phyloP scores from a whole-genome alignment of 768 basidiomycete genomes.

The Russula sp. region DNA sequence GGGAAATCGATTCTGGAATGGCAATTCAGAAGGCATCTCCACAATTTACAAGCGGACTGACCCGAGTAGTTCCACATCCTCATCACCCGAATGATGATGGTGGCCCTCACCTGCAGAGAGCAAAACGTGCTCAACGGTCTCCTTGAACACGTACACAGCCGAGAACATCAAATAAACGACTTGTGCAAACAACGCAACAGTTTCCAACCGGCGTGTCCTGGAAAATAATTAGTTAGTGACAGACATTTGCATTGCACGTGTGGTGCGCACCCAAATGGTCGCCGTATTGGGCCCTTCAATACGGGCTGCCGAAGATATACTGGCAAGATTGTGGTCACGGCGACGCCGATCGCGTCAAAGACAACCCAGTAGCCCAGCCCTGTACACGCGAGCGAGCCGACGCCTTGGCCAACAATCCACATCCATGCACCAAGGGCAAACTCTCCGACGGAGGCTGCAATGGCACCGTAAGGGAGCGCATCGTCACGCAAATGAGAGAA shows the following conservation, averaged over 20 bases:
- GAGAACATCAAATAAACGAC: conserved; percentile 93
- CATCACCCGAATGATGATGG: conserved; percentile 69
- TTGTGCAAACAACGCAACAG: conserved; percentile 80
- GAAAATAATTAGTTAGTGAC: neutral
- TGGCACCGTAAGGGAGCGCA: conserved; percentile 23
- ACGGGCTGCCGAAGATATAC: conserved; percentile 42
- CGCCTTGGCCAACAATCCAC: conserved; percentile 88
- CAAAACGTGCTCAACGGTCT: conserved; percentile 89
- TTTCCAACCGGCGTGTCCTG: conserved; percentile 66
- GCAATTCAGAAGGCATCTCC: conserved; percentile 1
- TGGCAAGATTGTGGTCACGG: conserved; percentile 46
- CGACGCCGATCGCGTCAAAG: conserved; percentile 87
- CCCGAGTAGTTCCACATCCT: conserved; percentile 43
- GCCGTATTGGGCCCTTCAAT: conserved; percentile 38
- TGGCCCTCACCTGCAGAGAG: conserved; percentile 64
- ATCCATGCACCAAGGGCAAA: conserved; percentile 68
- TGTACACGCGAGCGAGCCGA: conserved; percentile 82
- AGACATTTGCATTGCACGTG: neutral
- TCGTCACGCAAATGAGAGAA: conserved; percentile 21
- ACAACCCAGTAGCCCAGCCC: conserved; percentile 96
- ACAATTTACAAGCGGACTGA: conserved; percentile 33
- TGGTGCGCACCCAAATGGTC: conserved; percentile 58
- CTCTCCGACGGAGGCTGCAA: conserved; percentile 38
- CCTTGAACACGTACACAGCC: conserved; percentile 94
- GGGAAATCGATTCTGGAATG: conserved; percentile 63